Percentiles rank a stretch among this genome's conserved stretches.
phyloP scores from a whole-genome alignment of 345 rosid genomes.

The Eutrema japonicum region DNA sequence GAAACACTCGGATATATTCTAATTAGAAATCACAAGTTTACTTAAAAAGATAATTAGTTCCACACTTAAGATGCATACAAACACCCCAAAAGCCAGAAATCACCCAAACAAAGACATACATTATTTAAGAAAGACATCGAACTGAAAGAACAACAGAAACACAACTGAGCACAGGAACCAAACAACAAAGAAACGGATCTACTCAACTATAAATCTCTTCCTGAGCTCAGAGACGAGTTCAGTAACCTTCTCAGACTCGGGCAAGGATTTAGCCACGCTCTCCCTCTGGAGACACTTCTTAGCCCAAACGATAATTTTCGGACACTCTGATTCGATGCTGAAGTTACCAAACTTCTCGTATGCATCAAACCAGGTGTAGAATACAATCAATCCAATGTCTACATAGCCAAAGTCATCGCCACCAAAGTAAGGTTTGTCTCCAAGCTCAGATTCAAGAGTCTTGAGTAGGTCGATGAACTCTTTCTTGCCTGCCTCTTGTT shows the following conservation, averaged over 20 bases:
- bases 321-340: conserved; percentile 36
- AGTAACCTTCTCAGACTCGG: conserved; percentile 39
- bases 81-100: background rate
- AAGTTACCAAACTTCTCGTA: conserved; percentile 41
- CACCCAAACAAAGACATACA: conserved; percentile 9
- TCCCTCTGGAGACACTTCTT: conserved; percentile 43
- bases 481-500: conserved; percentile 37
- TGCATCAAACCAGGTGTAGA: conserved; percentile 35
- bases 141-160: background rate
- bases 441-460: conserved; percentile 42
- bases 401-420: conserved; percentile 35
- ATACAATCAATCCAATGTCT: conserved; percentile 39
- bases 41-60: no score
- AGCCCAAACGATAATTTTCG: conserved; percentile 36
- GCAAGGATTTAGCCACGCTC: conserved; percentile 42
- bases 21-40: no score
- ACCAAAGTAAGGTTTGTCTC: conserved; percentile 39
- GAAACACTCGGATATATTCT: no score
- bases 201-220: conserved; percentile 10
- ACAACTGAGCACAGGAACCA: background rate
- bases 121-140: conserved; percentile 14
- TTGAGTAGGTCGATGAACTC: conserved; percentile 34
- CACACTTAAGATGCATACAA: conserved; percentile 8
- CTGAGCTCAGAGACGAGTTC: conserved; percentile 24
- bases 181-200: conserved; percentile 8